Percentiles rank a stretch among this genome's conserved stretches.
Evolutionary conservation across 352 stramenopile species (phyloP).

Genomic region (Saprolegnia diclina): DNA sequence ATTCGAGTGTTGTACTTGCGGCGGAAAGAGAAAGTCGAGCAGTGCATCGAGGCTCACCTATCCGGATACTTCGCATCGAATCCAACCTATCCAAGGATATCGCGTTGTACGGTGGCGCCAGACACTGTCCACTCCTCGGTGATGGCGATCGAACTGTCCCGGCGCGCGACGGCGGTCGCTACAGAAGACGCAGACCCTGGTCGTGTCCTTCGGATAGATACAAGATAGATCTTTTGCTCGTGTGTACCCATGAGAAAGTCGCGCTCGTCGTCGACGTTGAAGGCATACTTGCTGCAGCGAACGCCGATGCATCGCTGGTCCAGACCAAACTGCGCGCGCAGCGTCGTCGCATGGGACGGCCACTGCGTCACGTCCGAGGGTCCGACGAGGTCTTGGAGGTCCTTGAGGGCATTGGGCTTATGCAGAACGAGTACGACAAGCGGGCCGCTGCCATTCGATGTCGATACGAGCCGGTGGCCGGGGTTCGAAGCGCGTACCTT

Average conservation of each 20-base stretch:
- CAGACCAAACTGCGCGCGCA: constrained; percentile 45
- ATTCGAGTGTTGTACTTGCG: constrained; percentile 66
- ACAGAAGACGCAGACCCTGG: background rate
- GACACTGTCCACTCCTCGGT: background rate
- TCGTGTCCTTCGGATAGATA: too few species aligned
- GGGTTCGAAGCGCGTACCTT: constrained; percentile 4
- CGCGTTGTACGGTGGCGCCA: background rate
- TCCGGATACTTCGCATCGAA: too few species aligned
- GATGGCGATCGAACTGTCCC: background rate
- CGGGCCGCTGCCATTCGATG: constrained; percentile 34
- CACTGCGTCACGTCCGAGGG: constrained; percentile 33
- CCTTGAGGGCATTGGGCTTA: constrained; percentile 41
- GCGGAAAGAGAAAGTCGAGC: constrained; percentile 70
- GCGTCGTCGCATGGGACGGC: constrained; percentile 26
- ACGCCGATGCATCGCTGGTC: constrained; percentile 36
- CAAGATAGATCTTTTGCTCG: too few species aligned
- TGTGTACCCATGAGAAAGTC: constrained; percentile 38
- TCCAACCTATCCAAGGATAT: too few species aligned
- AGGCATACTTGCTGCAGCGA: constrained; percentile 36
- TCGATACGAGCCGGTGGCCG: background rate
- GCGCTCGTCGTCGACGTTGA: constrained; percentile 37
- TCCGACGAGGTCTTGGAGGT: constrained; percentile 52
- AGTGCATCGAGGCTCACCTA: constrained; percentile 48
- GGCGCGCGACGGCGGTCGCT: background rate
- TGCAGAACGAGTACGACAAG: constrained; percentile 43